phyloP scores from a whole-genome alignment of 2,329 filamentous ascomycete species.

The Drechslera avenae region DNA sequence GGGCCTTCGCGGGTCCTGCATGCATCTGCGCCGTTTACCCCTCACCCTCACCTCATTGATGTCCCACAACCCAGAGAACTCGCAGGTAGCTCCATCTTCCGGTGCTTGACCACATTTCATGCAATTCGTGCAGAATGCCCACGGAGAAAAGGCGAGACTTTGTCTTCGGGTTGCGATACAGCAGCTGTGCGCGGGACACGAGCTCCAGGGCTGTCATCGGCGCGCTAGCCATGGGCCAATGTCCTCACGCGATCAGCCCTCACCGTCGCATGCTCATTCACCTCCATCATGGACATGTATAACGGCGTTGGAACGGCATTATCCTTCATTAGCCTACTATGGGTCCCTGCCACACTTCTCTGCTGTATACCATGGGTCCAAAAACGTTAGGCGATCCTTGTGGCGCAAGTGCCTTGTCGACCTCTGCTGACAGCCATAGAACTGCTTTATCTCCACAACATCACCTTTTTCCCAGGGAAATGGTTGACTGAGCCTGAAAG shows the following conservation, averaged over 20 bases:
- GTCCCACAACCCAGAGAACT: too few species aligned
- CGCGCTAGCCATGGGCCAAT: slow-evolving; percentile 5
- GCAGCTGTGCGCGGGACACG: not conserved
- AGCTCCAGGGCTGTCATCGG: not conserved
- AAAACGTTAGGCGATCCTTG: slow-evolving; percentile 27
- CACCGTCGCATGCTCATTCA: slow-evolving; percentile 8
- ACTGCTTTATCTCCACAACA: slow-evolving; percentile 46
- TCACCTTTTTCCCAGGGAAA: slow-evolving; percentile 44
- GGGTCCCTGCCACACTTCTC: slow-evolving; percentile 42
- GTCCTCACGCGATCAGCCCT: not conserved
- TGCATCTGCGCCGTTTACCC: too few species aligned
- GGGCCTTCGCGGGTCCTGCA: too few species aligned
- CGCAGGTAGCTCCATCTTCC: too few species aligned
- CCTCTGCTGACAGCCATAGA: slow-evolving; percentile 21
- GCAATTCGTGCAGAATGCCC: too few species aligned
- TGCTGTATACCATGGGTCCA: slow-evolving; percentile 47
- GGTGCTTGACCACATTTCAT: too few species aligned
- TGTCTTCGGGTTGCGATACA: not conserved
- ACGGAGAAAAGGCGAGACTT: too few species aligned
- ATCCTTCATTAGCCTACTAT: slow-evolving; percentile 40
- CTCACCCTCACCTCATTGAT: too few species aligned
- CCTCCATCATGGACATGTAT: slow-evolving; percentile 28
- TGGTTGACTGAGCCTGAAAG: slow-evolving; percentile 46
- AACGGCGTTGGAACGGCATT: slow-evolving; percentile 27
- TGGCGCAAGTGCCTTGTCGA: not conserved